phyloP scores from a whole-genome alignment of 176 grass and related monocot genomes.

The Bromus sterilis region DNA sequence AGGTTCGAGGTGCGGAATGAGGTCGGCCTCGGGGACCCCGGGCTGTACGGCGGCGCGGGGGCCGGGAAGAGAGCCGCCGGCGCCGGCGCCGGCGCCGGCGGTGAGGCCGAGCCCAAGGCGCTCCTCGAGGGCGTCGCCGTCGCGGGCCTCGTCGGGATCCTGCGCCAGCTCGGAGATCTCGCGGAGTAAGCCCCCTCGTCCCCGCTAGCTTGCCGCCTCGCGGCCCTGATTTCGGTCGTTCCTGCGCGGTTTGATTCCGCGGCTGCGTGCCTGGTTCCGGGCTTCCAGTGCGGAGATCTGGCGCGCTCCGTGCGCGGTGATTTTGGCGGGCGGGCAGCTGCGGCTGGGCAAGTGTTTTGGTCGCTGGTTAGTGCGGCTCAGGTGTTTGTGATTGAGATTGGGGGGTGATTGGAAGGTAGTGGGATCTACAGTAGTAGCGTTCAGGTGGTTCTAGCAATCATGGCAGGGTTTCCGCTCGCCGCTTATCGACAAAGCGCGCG shows the following conservation, averaged over 20 bases:
- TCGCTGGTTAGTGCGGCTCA: not conserved
- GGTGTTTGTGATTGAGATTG: not conserved
- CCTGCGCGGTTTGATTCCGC: not conserved
- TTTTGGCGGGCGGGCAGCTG: not conserved
- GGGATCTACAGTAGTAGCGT: conserved; percentile 37
- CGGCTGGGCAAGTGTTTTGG: not conserved
- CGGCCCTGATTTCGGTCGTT: not conserved
- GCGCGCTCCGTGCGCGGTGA: not conserved
- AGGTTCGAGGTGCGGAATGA: conserved; percentile 93
- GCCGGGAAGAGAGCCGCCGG: conserved; percentile 8
- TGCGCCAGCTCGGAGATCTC: conserved; percentile 98
- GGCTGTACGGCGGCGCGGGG: conserved; percentile 43
- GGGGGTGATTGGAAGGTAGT: not conserved
- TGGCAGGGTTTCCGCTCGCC: not conserved
- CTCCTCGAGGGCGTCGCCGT: conserved; percentile 91
- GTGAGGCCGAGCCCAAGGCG: conserved; percentile 75
- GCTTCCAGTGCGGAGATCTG: conserved; percentile 7
- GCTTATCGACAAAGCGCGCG: not conserved
- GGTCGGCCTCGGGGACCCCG: conserved; percentile 74
- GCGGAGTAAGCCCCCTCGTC: conserved; percentile 53
- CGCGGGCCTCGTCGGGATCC: conserved; percentile 92
- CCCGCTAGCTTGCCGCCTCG: not conserved
- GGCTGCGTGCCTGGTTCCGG: not conserved
- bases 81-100: not conserved
- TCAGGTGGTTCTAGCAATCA: not conserved